Base-by-base conservation (phyloP, 768 basidiomycete species). In the Rhodotorula paludigena region DNA sequence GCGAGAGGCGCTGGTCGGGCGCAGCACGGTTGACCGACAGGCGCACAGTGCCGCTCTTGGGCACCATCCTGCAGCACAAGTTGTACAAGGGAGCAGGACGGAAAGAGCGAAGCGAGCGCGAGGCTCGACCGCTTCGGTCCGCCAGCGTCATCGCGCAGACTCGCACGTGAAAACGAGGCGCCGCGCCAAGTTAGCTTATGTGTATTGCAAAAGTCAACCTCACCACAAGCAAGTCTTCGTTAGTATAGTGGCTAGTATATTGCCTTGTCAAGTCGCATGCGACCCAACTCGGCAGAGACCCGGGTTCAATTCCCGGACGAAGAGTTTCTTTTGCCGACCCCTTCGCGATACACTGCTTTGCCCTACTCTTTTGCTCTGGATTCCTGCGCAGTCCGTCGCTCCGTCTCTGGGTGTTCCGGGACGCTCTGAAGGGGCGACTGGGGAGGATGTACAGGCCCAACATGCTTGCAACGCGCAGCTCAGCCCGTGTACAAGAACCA, bases 401-500 rank as follows among this genome's bases (percentile, higher is more conserved):
- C 41, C 12, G 20, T 42, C n/a, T n/a, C n/a, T n/a, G n/a, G n/a
- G n/a, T n/a, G n/a, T n/a, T n/a, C n/a, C n/a, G n/a, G n/a, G n/a
- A n/a, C n/a, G n/a, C n/a, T n/a, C n/a, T n/a, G n/a, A n/a, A n/a
- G n/a, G n/a, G n/a, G n/a, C n/a, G n/a, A n/a, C n/a, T n/a, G n/a
- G n/a, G 41, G 20, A 42, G 11, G 12, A 42, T 11, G 41, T 42
- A 42, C 41, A 42, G 41, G 12, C 41, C 41, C 12, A 11, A 11
- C 41, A n/a, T n/a, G n/a, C n/a, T n/a, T 42, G 20, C 11, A 42
- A 42, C 12, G 14, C 25, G 30, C 20, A 28, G 8, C 39, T 32
- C 32, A 59, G 10, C 57, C 57, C 1, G 33, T 33, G 58, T 60
- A 66, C 33, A 54, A 14, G 57, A 58, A 81, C 81, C 81, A 82